phyloP scores from a whole-genome alignment of 1,284 basidiomycete genomes.

The Termitomyces sp. region DNA sequence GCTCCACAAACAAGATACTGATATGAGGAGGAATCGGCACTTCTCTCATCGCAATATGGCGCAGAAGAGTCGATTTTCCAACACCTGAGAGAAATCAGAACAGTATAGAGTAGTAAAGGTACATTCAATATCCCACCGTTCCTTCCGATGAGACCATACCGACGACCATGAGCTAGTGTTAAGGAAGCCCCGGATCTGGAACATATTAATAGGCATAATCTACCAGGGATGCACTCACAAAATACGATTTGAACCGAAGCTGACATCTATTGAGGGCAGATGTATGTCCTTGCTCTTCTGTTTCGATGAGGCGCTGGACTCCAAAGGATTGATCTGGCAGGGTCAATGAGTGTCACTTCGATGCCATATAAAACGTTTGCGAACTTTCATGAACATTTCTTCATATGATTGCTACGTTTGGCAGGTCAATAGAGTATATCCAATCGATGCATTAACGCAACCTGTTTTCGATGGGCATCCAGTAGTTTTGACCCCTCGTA shows the following conservation, averaged over 20 bases:
- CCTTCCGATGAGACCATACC: slow-evolving; percentile 83
- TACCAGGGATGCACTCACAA: slow-evolving; percentile 44
- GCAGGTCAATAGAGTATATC: slow-evolving; percentile 7
- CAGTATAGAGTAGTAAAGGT: neutral
- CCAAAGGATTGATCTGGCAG: slow-evolving; percentile 86
- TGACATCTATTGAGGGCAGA: slow-evolving; percentile 93
- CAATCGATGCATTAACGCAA: slow-evolving; percentile 23
- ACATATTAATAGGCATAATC: slow-evolving; percentile 2
- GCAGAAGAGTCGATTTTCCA: slow-evolving; percentile 96
- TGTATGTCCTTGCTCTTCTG: slow-evolving; percentile 98
- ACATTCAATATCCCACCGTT: slow-evolving; percentile 44
- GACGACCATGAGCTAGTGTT: slow-evolving; percentile 84
- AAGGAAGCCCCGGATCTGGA: slow-evolving; percentile 75
- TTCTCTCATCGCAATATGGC: slow-evolving; percentile 94
- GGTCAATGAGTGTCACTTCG: neutral
- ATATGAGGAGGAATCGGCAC: slow-evolving; percentile 92
- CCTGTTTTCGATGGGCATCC: slow-evolving; percentile 89
- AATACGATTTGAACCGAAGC: slow-evolving; percentile 91
- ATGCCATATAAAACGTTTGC: slow-evolving; percentile 1
- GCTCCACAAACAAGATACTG: slow-evolving; percentile 97
- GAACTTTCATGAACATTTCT: slow-evolving; percentile 94
- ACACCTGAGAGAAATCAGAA: slow-evolving; percentile 52
- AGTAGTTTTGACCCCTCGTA: slow-evolving; percentile 97
- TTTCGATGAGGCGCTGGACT: slow-evolving; percentile 74
- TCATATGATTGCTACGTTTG: slow-evolving; percentile 83